Evolutionary conservation across 371 early-diverging fungal genomes (phyloP), one percentile per base, ranked within the genome.

Genomic region (Blakeslea trispora): DNA sequence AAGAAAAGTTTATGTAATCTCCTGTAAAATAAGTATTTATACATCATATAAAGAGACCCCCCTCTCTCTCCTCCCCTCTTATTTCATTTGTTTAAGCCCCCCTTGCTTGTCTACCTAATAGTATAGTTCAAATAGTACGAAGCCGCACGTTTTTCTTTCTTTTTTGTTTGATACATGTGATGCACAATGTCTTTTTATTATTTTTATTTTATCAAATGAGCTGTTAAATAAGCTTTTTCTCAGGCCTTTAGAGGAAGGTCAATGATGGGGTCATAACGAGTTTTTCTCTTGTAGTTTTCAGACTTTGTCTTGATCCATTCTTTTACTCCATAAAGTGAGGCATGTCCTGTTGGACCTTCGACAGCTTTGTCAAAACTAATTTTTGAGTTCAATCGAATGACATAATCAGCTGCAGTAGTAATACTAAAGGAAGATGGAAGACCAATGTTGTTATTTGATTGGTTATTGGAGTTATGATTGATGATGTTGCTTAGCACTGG

Each of bases 311-410:
- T 22, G 17, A 72, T 50, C 66, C 68, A 72, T 40, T 65, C 55
- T 28, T 72, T 72, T 17, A 72, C 15, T 34, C 57, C 66, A 24
- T 61, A 65, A 5, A 72, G 41, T 7, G 72, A 68, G 7, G 17
- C 8, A 44, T 72, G 61, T 1, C 53, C 51, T 6, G 69, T 72
- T 0, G 37, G 41, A 4, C 72, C 72, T 23, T 68, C 37, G 2
- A 72, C n/a, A 42, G 72, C 65, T 1, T 48, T 50, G 2, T 53
- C 40, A 43, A 63, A 55, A 0, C 49, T 19, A 1, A 72, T 22
- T n/a, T 57, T 10, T 5, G 49, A 18, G 39, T 66, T 66, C 6
- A 67, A 17, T 13, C 63, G 61, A 2, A 61, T 39, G 5, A 67
- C 3, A n/a, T 35, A 71, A 0, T 71, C 67, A 7, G 24, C n/a